These are phyloP conservation scores for Kurtzmaniella cleridarum DNA, from an alignment of 805 yeast species.

Conservation along the genomic window DNA sequence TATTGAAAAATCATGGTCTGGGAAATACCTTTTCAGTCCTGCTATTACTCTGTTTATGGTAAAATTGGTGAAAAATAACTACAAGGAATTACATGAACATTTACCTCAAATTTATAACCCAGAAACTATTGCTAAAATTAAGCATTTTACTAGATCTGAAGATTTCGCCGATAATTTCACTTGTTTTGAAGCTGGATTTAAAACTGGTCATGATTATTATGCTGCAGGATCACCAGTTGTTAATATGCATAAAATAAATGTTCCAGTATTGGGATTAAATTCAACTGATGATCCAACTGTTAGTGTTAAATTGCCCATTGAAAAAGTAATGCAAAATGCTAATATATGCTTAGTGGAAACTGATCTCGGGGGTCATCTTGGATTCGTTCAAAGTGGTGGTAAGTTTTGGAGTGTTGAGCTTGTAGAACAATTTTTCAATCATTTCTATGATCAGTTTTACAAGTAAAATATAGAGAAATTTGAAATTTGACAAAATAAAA, in stretches of 20 bases:
- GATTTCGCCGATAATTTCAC: conserved; percentile 67
- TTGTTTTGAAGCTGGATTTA: conserved; percentile 60
- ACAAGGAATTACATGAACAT: conserved; percentile 24
- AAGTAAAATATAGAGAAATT: conserved; percentile 1
- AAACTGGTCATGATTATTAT: conserved; percentile 61
- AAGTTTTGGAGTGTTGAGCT: conserved; percentile 54
- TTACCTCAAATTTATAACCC: conserved; percentile 22
- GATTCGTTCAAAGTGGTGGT: conserved; percentile 62
- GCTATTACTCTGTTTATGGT: conserved; percentile 26
- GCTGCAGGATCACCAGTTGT: conserved; percentile 53
- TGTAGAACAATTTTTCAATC: conserved; percentile 28
- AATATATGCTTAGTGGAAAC: conserved; percentile 54
- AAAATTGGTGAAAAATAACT: conserved; percentile 28
- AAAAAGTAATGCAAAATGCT: conserved; percentile 53
- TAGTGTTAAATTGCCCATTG: conserved; percentile 48
- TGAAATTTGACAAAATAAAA: neutral
- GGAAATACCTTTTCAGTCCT: conserved; percentile 29
- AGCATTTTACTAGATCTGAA: conserved; percentile 27
- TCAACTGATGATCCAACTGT: conserved; percentile 75
- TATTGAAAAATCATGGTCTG: conserved; percentile 35
- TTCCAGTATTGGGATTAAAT: conserved; percentile 61
- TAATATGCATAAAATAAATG: conserved; percentile 45
- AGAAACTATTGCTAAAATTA: conserved; percentile 13
- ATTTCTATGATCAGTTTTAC: conserved; percentile 12
- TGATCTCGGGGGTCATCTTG: conserved; percentile 74